These are phyloP conservation scores for Serpula lacrymans DNA, from an alignment of 768 basidiomycete species.

Conservation along the genomic window DNA sequence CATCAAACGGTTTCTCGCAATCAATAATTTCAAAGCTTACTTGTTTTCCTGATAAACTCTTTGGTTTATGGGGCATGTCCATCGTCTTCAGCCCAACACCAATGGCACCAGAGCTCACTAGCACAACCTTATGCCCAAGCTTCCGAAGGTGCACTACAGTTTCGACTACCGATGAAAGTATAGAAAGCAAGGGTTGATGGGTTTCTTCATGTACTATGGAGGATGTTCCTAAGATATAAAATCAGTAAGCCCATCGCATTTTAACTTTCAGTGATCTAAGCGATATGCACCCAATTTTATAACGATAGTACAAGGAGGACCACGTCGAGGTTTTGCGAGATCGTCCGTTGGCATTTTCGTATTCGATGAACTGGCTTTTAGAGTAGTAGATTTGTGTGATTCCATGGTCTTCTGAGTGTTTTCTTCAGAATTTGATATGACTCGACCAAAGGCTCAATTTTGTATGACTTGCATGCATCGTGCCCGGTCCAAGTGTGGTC, in stretches of 20 bases:
- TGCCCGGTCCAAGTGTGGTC: too few species aligned
- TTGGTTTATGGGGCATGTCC: constrained; percentile 76
- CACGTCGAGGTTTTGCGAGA: constrained; percentile 17
- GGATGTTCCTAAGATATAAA: constrained; percentile 61
- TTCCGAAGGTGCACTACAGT: constrained; percentile 75
- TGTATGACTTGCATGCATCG: too few species aligned
- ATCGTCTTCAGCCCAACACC: constrained; percentile 93
- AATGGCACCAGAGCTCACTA: constrained; percentile 97
- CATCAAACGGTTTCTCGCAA: not conserved
- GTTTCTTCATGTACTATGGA: constrained; percentile 96
- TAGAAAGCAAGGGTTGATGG: constrained; percentile 87
- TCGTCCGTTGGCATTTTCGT: constrained; percentile 9
- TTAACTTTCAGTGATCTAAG: constrained; percentile 5
- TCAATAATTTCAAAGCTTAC: constrained; percentile 47
- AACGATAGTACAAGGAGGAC: constrained; percentile 62
- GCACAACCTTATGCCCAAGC: constrained; percentile 89
- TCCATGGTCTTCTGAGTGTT: too few species aligned
- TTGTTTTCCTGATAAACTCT: constrained; percentile 88
- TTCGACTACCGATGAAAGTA: constrained; percentile 89
- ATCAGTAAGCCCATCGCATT: constrained; percentile 11
- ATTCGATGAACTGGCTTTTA: too few species aligned
- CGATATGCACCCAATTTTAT: constrained; percentile 76
- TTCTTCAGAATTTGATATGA: too few species aligned
- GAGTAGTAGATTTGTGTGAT: too few species aligned
- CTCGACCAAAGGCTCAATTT: too few species aligned